Evolutionary conservation across 306 rosid genomes (phyloP).

Genomic region (Lathyrus tuberosus): DNA sequence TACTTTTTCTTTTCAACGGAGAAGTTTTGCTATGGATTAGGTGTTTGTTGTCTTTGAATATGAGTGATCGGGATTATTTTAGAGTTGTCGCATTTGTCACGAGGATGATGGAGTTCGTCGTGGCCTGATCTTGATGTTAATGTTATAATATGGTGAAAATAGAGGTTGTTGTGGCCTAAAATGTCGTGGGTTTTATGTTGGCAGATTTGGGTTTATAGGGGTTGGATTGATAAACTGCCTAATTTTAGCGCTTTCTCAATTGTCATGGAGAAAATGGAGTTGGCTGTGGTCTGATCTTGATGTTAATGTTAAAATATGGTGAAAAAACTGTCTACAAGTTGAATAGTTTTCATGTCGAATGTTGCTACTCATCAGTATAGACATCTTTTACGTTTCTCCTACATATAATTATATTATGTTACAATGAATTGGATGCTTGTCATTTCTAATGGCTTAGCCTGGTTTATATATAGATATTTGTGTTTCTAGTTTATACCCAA

Average conservation of each 20-base stretch:
- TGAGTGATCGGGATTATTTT: background rate
- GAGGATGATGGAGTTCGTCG: slow-evolving; percentile 15
- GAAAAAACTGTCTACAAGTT: slow-evolving; percentile 3
- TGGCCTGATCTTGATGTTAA: slow-evolving; percentile 9
- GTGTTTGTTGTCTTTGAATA: background rate
- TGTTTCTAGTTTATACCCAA: slow-evolving; percentile 3
- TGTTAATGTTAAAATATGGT: slow-evolving; percentile 22
- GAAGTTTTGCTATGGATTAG: slow-evolving; percentile 3
- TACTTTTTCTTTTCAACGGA: background rate
- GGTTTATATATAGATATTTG: slow-evolving; percentile 12
- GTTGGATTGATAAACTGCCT: too few relatives aligned
- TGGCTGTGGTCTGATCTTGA: slow-evolving; percentile 6
- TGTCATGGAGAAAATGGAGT: slow-evolving; percentile 11
- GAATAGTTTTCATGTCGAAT: background rate
- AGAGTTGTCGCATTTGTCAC: background rate
- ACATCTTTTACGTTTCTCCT: background rate
- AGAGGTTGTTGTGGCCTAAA: too few relatives aligned
- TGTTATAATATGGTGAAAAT: slow-evolving; percentile 8
- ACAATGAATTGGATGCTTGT: slow-evolving; percentile 3
- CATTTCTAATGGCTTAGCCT: background rate
- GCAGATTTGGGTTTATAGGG: too few relatives aligned
- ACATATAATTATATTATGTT: background rate
- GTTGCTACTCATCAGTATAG: background rate
- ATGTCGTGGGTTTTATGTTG: too few relatives aligned
- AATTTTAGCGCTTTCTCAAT: background rate